Evolutionary conservation across 352 stramenopile species (phyloP), one percentile per base, ranked within the genome.

Genomic region (Globisporangium echinulatum): DNA sequence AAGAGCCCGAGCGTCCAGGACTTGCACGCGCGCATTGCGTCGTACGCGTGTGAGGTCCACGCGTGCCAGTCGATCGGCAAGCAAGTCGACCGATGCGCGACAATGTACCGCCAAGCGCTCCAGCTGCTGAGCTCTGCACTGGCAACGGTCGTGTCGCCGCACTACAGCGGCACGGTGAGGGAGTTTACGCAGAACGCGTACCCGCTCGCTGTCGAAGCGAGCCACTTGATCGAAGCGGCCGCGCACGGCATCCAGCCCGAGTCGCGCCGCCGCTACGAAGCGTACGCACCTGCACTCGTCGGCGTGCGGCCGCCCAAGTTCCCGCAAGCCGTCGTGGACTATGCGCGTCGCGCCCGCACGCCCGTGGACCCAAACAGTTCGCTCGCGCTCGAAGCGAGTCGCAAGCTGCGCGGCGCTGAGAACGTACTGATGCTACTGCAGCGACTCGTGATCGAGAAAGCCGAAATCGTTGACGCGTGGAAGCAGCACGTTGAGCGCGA

Each of bases 351-450:
- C 13, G 66, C 72, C 0, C 67, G 70, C 10, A 62, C 59, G 2
- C 75, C 70, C 58, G 64, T 69, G 40, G 70, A 77, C 46, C 63
- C 64, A 36, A 69, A 68, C 57, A 77, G 71, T 53, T 42, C 70
- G 69, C 69, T 78, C 68, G 67, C 78, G 60, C 79, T 90, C 56
- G 76, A 94, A 74, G 81, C 81, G 54, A 85, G 85, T 71, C 80
- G 85, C 36, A 87, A 92, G 56, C 68, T 94, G 42, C 82, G 85
- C 58, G 71, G 65, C 56, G 84, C 85, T 5, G 85, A 94, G 62
- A 92, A 90, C 59, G 74, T 90, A 14, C 62, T 92, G 48, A 88
- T 94, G 68, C 70, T 91, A 64, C 61, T 90, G 60, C 85, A 94
- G 62, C 81, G 82, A 5, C 73, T 92, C 39, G 85, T 92, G 60